phyloP scores from a whole-genome alignment of 106 monocot species.

The Allium cepa region DNA sequence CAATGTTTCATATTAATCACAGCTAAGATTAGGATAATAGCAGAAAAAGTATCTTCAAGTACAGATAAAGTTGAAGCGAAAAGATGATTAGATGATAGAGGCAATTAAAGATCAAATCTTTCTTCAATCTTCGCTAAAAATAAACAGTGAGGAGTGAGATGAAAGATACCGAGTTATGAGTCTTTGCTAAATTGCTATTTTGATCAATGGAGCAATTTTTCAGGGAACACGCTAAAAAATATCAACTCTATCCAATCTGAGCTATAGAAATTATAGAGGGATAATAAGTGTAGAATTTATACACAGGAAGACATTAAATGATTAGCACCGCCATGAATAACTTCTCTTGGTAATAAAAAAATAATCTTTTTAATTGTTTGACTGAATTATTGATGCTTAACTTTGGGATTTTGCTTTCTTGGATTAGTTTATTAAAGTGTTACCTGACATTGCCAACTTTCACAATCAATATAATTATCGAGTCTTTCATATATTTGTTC shows the following conservation, averaged over 20 bases:
- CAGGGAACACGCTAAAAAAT: background rate
- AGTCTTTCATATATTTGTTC: too few species aligned
- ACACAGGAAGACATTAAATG: slow-evolving; percentile 4
- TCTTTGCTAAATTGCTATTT: slow-evolving; percentile 9
- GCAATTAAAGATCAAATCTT: background rate
- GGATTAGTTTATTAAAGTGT: background rate
- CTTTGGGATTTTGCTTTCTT: background rate
- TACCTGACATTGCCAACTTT: slow-evolving; percentile 13
- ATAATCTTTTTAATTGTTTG: background rate
- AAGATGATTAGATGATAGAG: background rate
- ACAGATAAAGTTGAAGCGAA: background rate
- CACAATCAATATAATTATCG: background rate
- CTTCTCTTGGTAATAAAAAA: background rate
- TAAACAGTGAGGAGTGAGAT: background rate
- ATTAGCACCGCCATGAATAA: slow-evolving; percentile 7
- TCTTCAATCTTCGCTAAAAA: background rate
- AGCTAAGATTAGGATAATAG: background rate
- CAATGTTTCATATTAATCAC: background rate
- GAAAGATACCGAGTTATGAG: slow-evolving; percentile 5
- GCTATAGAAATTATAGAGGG: background rate
- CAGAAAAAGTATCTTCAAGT: background rate
- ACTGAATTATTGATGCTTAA: background rate
- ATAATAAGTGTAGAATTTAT: slow-evolving; percentile 4
- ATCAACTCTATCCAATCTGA: slow-evolving; percentile 9
- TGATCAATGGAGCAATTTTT: background rate